phyloP scores from a whole-genome alignment of 1,284 basidiomycete species.

The Ceratobasidium papillatum region DNA sequence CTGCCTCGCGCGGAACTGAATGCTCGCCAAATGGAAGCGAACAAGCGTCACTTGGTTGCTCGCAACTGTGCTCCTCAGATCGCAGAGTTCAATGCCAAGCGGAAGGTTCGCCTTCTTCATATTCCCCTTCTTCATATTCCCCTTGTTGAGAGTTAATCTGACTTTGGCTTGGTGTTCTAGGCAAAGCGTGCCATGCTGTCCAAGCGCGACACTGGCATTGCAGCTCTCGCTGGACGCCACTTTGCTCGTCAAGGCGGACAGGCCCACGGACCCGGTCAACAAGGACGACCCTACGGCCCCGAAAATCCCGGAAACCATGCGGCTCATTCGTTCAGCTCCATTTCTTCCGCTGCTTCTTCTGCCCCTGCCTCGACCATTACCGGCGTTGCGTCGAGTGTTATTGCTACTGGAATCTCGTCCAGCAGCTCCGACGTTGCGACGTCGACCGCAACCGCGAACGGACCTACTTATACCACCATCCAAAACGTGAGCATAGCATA shows the following conservation, averaged over 20 bases:
- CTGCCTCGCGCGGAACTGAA: constrained; percentile 30
- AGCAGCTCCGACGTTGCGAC: constrained; percentile 3
- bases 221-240: constrained; percentile 25
- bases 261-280: neutral
- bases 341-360: too few relatives aligned
- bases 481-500: constrained; percentile 16
- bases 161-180: neutral
- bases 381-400: constrained; percentile 3
- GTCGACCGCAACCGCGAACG: constrained; percentile 13
- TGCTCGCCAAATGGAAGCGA: constrained; percentile 32
- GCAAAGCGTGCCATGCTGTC: constrained; percentile 27
- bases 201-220: neutral
- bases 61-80: constrained; percentile 40
- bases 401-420: constrained; percentile 29
- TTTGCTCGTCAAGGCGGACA: constrained; percentile 28
- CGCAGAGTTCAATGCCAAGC: constrained; percentile 40
- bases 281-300: neutral
- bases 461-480: constrained; percentile 30
- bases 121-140: neutral
- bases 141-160: neutral
- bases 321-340: neutral
- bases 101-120: constrained; percentile 12
- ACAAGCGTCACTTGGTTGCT: constrained; percentile 33
- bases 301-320: neutral
- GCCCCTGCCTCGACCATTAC: constrained; percentile 6